A percentile compares a stretch with the other conserved stretches of the same genome.
phyloP scores from a whole-genome alignment of 2,329 filamentous ascomycete species.

The Emmonsiellopsis sp. region DNA sequence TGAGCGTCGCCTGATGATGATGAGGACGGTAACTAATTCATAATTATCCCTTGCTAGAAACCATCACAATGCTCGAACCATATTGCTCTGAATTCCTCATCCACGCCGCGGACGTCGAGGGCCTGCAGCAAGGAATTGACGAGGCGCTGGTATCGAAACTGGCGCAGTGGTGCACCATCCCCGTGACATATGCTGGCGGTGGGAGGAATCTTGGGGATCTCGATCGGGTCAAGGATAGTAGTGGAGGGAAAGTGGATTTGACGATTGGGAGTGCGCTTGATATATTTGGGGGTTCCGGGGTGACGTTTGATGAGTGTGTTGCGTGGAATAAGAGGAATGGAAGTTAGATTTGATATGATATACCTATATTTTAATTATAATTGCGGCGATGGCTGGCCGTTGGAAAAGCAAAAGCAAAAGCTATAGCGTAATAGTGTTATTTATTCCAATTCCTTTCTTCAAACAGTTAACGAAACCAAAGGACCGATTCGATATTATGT shows the following conservation, averaged over 20 bases:
- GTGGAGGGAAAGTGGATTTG: conserved; percentile 73
- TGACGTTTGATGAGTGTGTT: conserved; percentile 82
- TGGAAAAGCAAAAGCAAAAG: too few species aligned
- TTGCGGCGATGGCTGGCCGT: too few species aligned
- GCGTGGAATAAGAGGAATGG: conserved; percentile 61
- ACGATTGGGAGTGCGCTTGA: conserved; percentile 96
- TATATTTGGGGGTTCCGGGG: conserved; percentile 82
- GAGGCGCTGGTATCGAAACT: conserved; percentile 69
- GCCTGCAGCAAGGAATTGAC: conserved; percentile 84
- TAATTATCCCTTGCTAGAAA: conserved; percentile 46
- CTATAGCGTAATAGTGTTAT: too few species aligned
- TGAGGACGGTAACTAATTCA: not conserved
- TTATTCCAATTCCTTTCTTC: too few species aligned
- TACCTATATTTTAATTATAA: not conserved
- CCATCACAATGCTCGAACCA: conserved; percentile 71
- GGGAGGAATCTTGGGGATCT: conserved; percentile 74
- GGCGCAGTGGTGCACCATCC: conserved; percentile 79
- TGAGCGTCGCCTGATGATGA: not conserved
- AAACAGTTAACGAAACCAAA: too few species aligned
- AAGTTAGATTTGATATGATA: conserved; percentile 3
- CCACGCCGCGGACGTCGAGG: conserved; percentile 94
- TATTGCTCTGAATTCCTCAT: conserved; percentile 96
- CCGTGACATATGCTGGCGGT: conserved; percentile 95
- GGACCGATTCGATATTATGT: too few species aligned
- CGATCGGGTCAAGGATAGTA: conserved; percentile 69